A percentile compares a stretch with the other conserved stretches of the same genome.
These are phyloP conservation scores for Brassica incana DNA, from an alignment of 345 rosid species.

Conservation along the genomic window DNA sequence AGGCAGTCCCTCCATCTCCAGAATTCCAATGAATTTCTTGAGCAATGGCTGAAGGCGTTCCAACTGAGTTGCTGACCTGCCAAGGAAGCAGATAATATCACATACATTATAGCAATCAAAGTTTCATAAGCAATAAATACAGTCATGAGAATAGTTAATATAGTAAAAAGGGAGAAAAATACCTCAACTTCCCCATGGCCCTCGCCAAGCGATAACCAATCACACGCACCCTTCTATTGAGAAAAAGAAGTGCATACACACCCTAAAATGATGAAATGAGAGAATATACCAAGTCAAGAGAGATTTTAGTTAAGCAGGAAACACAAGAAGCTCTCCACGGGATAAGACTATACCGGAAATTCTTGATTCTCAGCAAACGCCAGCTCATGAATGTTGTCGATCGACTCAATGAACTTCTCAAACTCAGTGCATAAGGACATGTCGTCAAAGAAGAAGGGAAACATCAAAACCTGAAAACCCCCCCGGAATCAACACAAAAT, in stretches of 20 bases:
- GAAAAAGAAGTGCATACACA: constrained; percentile 83
- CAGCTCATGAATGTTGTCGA: constrained; percentile 88
- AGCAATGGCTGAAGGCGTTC: constrained; percentile 94
- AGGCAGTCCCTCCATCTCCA: constrained; percentile 81
- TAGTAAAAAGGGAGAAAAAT: constrained; percentile 23
- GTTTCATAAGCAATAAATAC: constrained; percentile 5
- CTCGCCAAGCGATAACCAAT: constrained; percentile 85
- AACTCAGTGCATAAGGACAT: constrained; percentile 71
- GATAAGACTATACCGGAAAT: constrained; percentile 67
- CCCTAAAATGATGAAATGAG: constrained; percentile 53
- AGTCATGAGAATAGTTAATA: neutral
- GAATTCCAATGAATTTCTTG: constrained; percentile 64
- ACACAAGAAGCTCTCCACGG: constrained; percentile 8
- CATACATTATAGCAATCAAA: constrained; percentile 15
- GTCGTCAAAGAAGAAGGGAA: constrained; percentile 81
- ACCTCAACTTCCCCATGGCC: constrained; percentile 93
- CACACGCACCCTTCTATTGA: constrained; percentile 83
- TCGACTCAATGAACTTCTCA: constrained; percentile 81
- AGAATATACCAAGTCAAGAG: constrained; percentile 31
- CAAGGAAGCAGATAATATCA: constrained; percentile 33
- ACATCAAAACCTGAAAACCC: constrained; percentile 83
- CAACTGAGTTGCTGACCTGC: constrained; percentile 83
- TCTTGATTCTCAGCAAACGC: constrained; percentile 88
- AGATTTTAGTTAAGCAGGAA: constrained; percentile 13
- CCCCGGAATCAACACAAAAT: neutral